Conservation (phyloP, 2,329 filamentous ascomycete species). For the Calonectria hawksworthii region DNA sequence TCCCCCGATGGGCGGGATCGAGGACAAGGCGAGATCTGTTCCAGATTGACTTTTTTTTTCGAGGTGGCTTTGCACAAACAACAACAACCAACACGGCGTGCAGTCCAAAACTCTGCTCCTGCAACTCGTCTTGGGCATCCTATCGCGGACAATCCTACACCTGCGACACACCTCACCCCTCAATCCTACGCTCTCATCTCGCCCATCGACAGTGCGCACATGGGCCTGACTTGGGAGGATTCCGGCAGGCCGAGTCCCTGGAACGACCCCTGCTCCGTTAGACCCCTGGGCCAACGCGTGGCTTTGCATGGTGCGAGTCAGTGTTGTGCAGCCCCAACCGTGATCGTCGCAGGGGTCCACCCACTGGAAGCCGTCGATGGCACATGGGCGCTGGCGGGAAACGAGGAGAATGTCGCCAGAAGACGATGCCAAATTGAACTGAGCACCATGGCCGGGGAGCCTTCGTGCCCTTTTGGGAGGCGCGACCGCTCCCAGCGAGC, state of each 20-base stretch:
- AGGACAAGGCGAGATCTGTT: background rate
- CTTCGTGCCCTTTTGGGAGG: background rate
- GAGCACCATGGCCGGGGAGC: background rate
- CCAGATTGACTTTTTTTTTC: background rate
- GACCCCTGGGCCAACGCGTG: constrained; percentile 21
- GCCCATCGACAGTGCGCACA: constrained; percentile 8
- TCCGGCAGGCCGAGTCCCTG: constrained; percentile 23
- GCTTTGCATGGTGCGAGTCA: constrained; percentile 26
- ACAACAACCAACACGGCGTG: background rate
- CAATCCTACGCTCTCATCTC: constrained; percentile 17
- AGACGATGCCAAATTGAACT: background rate
- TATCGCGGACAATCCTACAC: background rate
- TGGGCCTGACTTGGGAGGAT: background rate
- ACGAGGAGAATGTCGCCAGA: background rate
- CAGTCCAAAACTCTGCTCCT: background rate
- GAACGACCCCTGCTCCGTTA: constrained; percentile 21
- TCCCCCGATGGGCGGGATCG: background rate
- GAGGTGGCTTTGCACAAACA: background rate
- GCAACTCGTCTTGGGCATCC: background rate
- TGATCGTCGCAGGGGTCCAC: constrained; percentile 26
- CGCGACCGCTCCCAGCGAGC: background rate
- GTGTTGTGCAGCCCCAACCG: constrained; percentile 22
- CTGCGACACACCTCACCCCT: background rate
- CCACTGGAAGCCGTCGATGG: background rate
- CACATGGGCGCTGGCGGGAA: background rate